Conservation (phyloP, 768 basidiomycete genomes). For the Podaxis sp. region DNA sequence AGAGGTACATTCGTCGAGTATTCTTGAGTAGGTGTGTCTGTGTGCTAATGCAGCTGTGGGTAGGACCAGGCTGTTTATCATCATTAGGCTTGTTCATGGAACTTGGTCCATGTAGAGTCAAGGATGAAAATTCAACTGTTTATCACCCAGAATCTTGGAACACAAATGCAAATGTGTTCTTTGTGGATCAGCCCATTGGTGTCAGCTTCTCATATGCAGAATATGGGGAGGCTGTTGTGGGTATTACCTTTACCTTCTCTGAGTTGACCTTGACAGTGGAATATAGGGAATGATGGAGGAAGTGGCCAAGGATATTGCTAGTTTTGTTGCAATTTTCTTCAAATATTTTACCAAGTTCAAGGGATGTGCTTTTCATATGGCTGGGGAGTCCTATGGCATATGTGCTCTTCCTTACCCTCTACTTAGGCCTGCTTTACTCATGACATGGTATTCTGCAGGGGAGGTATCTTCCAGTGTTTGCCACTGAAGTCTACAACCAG, state of each 20-base stretch:
- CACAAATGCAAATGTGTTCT: conserved; percentile 61
- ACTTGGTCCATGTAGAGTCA: conserved; percentile 66
- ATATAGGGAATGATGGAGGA: conserved; percentile 61
- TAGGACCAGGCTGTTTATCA: conserved; percentile 14
- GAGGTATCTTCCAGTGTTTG: conserved; percentile 73
- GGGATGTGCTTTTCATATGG: conserved; percentile 62
- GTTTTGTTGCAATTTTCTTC: conserved; percentile 73
- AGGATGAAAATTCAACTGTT: conserved; percentile 46
- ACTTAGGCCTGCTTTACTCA: background rate
- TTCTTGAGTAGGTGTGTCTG: background rate
- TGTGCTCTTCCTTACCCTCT: conserved; percentile 19
- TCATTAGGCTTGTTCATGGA: conserved; percentile 13
- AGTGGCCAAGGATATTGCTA: conserved; percentile 68
- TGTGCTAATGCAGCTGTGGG: background rate
- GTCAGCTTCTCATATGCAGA: conserved; percentile 67
- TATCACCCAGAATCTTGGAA: conserved; percentile 69
- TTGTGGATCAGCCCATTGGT: conserved; percentile 62
- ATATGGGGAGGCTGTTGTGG: conserved; percentile 57
- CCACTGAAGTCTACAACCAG: conserved; percentile 73
- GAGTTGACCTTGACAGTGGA: background rate
- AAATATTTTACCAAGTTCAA: conserved; percentile 73
- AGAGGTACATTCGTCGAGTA: conserved; percentile 33
- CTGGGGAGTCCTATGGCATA: conserved; percentile 79
- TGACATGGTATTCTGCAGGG: conserved; percentile 39
- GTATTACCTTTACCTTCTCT: conserved; percentile 20